These are phyloP conservation scores for Umbelopsis sp. DNA, from an alignment of 192 early-diverging fungal species.

Conservation along the genomic window DNA sequence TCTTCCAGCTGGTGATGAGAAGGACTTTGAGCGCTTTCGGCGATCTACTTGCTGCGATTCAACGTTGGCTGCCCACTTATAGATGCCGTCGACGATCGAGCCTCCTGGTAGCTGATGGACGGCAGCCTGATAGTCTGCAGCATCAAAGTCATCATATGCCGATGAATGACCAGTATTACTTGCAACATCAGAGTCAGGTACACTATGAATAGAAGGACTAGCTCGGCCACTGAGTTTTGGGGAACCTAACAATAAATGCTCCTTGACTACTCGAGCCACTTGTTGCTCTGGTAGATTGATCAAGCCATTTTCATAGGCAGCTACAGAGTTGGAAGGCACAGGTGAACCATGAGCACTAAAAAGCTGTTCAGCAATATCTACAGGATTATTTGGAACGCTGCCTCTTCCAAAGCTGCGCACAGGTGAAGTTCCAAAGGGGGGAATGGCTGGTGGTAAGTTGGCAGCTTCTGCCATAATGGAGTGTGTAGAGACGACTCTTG, in stretches of 20 bases:
- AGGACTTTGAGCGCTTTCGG: constrained; percentile 42
- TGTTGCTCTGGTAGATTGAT: constrained; percentile 32
- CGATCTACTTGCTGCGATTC: constrained; percentile 47
- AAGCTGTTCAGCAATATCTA: constrained; percentile 6
- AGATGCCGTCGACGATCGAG: constrained; percentile 85
- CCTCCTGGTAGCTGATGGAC: constrained; percentile 63
- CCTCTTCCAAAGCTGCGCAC: background rate
- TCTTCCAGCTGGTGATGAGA: constrained; percentile 43
- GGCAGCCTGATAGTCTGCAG: background rate
- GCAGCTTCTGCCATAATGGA: constrained; percentile 1
- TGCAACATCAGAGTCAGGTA: background rate
- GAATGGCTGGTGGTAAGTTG: constrained; percentile 7
- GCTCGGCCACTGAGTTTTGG: constrained; percentile 9
- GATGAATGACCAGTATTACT: background rate
- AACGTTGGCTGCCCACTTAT: constrained; percentile 83
- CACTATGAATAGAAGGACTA: background rate
- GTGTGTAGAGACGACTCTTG: background rate
- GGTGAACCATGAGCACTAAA: constrained; percentile 3
- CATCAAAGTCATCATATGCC: background rate
- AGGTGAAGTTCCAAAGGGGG: constrained; percentile 7
- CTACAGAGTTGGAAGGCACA: constrained; percentile 7
- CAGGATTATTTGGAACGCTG: background rate
- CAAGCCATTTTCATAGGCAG: background rate
- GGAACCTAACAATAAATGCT: constrained; percentile 32
- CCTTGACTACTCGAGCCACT: constrained; percentile 36